Conservation (phyloP, 2,329 filamentous ascomycete species). For the Aspergillus fructus region DNA sequence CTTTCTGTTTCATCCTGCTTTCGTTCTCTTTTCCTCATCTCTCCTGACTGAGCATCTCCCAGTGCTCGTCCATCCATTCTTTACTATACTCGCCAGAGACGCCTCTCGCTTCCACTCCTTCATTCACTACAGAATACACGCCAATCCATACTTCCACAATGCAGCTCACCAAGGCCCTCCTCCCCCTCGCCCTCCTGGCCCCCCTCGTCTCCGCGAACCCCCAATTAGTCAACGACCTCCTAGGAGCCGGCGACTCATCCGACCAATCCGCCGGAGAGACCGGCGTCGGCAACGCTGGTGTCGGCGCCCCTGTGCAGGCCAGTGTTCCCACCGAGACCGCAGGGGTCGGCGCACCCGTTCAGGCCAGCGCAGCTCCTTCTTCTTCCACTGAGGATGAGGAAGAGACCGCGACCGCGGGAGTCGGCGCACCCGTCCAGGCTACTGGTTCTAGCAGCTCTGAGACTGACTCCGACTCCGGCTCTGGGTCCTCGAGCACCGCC, state of each 20-base stretch:
- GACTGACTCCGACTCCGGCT: not conserved
- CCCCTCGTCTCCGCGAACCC: constrained; percentile 10
- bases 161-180: not conserved
- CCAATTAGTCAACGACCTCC: constrained; percentile 1
- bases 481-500: not conserved
- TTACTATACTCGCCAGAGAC: not conserved
- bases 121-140: not conserved
- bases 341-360: too few relatives aligned
- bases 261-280: constrained; percentile 11
- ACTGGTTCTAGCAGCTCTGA: not conserved
- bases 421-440: not conserved
- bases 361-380: too few relatives aligned
- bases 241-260: constrained; percentile 6
- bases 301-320: too few relatives aligned
- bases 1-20: not conserved
- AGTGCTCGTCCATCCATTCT: not conserved
- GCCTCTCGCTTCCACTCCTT: constrained; percentile 7
- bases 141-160: not conserved
- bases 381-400: too few relatives aligned
- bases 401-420: too few relatives aligned
- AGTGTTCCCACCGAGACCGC: too few relatives aligned
- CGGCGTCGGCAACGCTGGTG: not conserved
- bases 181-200: constrained; percentile 2
- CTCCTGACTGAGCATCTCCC: not conserved
- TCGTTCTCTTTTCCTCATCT: constrained; percentile 3